Conservation (phyloP, 352 stramenopile species). For the Phytophthora litchii region DNA sequence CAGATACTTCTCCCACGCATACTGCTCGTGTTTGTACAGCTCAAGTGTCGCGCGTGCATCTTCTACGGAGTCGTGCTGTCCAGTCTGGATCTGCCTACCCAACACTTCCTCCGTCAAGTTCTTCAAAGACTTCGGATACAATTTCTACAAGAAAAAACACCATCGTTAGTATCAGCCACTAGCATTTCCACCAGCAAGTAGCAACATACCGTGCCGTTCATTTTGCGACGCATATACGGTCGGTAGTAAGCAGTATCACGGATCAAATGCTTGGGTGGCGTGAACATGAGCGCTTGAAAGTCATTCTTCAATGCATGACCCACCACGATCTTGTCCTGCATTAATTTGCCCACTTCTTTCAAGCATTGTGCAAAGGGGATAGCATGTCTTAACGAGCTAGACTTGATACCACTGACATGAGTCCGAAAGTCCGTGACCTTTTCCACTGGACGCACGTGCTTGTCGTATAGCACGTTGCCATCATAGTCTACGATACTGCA, state of each 20-base stretch:
- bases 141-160: slow-evolving; percentile 56
- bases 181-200: not conserved
- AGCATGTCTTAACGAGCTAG: slow-evolving; percentile 67
- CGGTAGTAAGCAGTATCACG: slow-evolving; percentile 86
- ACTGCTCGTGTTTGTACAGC: slow-evolving; percentile 87
- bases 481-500: slow-evolving; percentile 90
- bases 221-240: slow-evolving; percentile 87
- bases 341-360: slow-evolving; percentile 81
- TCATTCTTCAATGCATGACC: slow-evolving; percentile 87
- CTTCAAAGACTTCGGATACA: slow-evolving; percentile 85
- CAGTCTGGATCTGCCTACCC: slow-evolving; percentile 69
- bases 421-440: slow-evolving; percentile 89
- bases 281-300: slow-evolving; percentile 89
- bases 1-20: slow-evolving; percentile 86
- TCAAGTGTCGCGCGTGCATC: slow-evolving; percentile 77
- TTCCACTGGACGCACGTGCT: slow-evolving; percentile 80
- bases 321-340: slow-evolving; percentile 85
- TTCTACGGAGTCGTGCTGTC: slow-evolving; percentile 90
- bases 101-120: slow-evolving; percentile 75
- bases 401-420: slow-evolving; percentile 84
- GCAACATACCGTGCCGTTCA: slow-evolving; percentile 75
- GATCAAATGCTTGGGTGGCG: slow-evolving; percentile 76
- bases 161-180: not conserved
- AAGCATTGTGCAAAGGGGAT: slow-evolving; percentile 84
- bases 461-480: slow-evolving; percentile 84